Evolutionary conservation across 108 stramenopile species (phyloP).

Genomic region (Pseudonitzschia pungens): DNA sequence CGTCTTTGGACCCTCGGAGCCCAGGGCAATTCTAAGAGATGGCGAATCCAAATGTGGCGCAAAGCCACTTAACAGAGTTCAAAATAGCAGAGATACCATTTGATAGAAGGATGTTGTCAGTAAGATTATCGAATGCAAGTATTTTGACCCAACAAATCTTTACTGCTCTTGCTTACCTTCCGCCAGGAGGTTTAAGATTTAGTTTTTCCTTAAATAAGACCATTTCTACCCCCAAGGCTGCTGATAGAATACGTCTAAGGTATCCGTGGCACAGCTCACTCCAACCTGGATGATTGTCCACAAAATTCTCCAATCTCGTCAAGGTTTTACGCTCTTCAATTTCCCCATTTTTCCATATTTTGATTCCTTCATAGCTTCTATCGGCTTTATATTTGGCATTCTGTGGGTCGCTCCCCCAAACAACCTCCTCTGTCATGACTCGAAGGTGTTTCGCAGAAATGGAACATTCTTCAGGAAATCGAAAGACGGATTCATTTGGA

Average conservation of each 20-base stretch:
- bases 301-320: constrained; percentile 66
- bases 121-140: not conserved
- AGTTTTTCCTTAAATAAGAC: constrained; percentile 79
- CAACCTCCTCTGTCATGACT: constrained; percentile 56
- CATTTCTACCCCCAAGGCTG: constrained; percentile 42
- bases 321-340: constrained; percentile 40
- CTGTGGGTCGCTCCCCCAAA: constrained; percentile 36
- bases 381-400: constrained; percentile 25
- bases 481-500: constrained; percentile 31
- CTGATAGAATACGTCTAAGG: constrained; percentile 40
- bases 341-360: constrained; percentile 33
- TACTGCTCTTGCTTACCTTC: constrained; percentile 2
- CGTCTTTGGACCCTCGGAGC: constrained; percentile 37
- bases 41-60: constrained; percentile 74
- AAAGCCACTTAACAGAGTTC: constrained; percentile 42
- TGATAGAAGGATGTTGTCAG: not conserved
- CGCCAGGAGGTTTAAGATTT: constrained; percentile 71
- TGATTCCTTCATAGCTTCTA: constrained; percentile 52
- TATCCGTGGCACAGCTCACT: constrained; percentile 53
- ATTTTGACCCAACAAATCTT: not conserved
- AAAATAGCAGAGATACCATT: not conserved
- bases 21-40: constrained; percentile 52
- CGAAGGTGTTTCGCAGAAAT: constrained; percentile 49
- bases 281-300: constrained; percentile 50
- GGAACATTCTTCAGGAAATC: constrained; percentile 46